Evolutionary conservation across 768 basidiomycete genomes (phyloP).

Genomic region (Xanthoconium purpureum): DNA sequence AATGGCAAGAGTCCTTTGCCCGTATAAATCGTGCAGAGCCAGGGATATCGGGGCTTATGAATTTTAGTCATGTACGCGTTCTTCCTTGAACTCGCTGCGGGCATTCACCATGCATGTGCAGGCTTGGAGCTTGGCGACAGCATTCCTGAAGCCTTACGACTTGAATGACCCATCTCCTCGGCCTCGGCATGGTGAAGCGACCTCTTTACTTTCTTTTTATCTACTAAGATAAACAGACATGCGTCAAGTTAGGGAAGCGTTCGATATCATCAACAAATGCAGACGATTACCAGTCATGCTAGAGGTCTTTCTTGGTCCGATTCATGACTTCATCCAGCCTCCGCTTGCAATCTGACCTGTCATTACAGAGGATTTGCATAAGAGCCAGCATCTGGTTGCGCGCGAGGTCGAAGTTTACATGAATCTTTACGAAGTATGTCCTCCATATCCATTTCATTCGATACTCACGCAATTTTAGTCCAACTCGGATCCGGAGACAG

Average conservation of each 20-base stretch:
- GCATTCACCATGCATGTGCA: slow-evolving; percentile 25
- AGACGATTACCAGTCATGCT: slow-evolving; percentile 61
- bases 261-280: slow-evolving; percentile 55
- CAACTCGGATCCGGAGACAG: slow-evolving; percentile 44
- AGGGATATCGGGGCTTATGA: slow-evolving; percentile 63
- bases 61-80: slow-evolving; percentile 54
- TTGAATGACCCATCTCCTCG: slow-evolving; percentile 38
- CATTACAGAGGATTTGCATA: slow-evolving; percentile 57
- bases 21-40: slow-evolving; percentile 56
- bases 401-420: slow-evolving; percentile 60
- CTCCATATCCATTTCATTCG: background rate
- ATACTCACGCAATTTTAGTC: slow-evolving; percentile 33
- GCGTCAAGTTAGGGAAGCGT: slow-evolving; percentile 49
- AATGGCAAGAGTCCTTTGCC: slow-evolving; percentile 71
- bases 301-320: slow-evolving; percentile 69
- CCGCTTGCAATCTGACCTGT: background rate
- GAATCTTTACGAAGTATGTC: slow-evolving; percentile 56
- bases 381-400: slow-evolving; percentile 55
- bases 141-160: slow-evolving; percentile 55
- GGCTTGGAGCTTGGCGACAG: slow-evolving; percentile 59
- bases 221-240: slow-evolving; percentile 37
- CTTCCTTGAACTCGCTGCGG: background rate
- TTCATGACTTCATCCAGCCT: background rate
- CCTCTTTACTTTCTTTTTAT: background rate
- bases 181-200: slow-evolving; percentile 28